Evolutionary conservation across 2,329 filamentous ascomycete species (phyloP).

Genomic region (Sporothrix globosa): DNA sequence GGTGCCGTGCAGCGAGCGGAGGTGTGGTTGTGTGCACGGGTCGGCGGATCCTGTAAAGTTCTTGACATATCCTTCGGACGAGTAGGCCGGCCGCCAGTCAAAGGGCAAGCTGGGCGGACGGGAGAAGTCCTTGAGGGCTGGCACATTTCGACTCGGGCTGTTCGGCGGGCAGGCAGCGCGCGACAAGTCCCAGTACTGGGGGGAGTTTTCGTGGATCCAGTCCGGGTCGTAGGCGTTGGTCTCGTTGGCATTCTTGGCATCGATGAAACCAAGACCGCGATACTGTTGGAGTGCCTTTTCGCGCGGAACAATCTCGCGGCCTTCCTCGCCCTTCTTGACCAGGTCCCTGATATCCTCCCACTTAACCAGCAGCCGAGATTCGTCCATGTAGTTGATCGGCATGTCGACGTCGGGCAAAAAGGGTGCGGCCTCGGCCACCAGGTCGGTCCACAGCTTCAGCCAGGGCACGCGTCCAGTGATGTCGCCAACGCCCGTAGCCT

Average conservation of each 20-base stretch:
- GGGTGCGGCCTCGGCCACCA: constrained; percentile 56
- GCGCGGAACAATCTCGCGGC: constrained; percentile 49
- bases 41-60: constrained; percentile 61
- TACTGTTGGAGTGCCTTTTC: constrained; percentile 51
- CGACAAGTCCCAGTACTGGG: constrained; percentile 62
- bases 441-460: constrained; percentile 53
- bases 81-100: constrained; percentile 39
- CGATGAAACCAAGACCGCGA: constrained; percentile 47
- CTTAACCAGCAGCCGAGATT: constrained; percentile 64
- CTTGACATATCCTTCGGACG: constrained; percentile 52
- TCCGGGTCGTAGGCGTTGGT: constrained; percentile 50
- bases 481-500: constrained; percentile 48
- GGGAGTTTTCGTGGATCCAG: constrained; percentile 52
- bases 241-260: constrained; percentile 35
- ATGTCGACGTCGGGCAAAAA: constrained; percentile 67
- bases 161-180: constrained; percentile 61
- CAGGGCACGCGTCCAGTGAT: constrained; percentile 49
- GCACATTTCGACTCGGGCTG: constrained; percentile 51
- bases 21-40: constrained; percentile 57
- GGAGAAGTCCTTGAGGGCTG: constrained; percentile 46
- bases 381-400: constrained; percentile 67
- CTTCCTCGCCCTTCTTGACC: constrained; percentile 52
- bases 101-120: constrained; percentile 35
- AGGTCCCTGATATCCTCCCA: constrained; percentile 59
- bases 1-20: constrained; percentile 55